A percentile compares a stretch with the other conserved stretches of the same genome.
These are phyloP conservation scores for Mrakia frigida DNA, from an alignment of 768 basidiomycete genomes.

Conservation along the genomic window DNA sequence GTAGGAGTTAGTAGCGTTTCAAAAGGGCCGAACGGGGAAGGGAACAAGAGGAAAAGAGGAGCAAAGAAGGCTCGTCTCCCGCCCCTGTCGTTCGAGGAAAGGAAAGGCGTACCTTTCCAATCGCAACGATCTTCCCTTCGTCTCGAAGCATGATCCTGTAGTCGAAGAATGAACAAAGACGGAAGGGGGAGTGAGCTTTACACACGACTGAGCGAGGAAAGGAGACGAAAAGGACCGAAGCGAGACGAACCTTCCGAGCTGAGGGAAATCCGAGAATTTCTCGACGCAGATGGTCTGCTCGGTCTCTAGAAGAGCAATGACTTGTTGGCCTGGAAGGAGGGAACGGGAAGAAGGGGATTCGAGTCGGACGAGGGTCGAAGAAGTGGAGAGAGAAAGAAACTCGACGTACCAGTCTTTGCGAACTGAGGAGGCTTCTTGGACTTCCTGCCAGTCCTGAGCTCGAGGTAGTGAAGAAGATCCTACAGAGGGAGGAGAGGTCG, in stretches of 20 bases:
- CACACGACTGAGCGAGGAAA: neutral
- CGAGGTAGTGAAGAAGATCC: slow-evolving; percentile 92
- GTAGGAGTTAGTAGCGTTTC: neutral
- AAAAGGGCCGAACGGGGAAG: slow-evolving; percentile 26
- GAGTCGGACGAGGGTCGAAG: neutral
- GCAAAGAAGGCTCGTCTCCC: no score
- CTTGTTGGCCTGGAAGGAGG: slow-evolving; percentile 63
- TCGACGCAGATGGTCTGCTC: slow-evolving; percentile 79
- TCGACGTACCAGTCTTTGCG: slow-evolving; percentile 80
- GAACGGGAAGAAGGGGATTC: neutral
- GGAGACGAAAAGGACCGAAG: neutral
- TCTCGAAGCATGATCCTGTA: slow-evolving; percentile 86
- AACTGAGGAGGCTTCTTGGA: slow-evolving; percentile 94
- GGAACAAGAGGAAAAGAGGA: no score
- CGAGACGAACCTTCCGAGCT: slow-evolving; percentile 57
- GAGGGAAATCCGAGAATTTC: slow-evolving; percentile 79
- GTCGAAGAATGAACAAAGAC: neutral
- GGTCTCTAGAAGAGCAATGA: slow-evolving; percentile 85
- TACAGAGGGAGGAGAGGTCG: slow-evolving; percentile 40
- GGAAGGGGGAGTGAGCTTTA: neutral
- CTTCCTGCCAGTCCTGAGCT: slow-evolving; percentile 91
- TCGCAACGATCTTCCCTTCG: slow-evolving; percentile 56
- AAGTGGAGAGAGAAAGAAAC: neutral
- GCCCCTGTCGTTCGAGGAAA: no score
- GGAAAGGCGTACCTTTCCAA: slow-evolving; percentile 27